phyloP scores from a whole-genome alignment of 345 rosid species.

The Pseudoturritis turrita region DNA sequence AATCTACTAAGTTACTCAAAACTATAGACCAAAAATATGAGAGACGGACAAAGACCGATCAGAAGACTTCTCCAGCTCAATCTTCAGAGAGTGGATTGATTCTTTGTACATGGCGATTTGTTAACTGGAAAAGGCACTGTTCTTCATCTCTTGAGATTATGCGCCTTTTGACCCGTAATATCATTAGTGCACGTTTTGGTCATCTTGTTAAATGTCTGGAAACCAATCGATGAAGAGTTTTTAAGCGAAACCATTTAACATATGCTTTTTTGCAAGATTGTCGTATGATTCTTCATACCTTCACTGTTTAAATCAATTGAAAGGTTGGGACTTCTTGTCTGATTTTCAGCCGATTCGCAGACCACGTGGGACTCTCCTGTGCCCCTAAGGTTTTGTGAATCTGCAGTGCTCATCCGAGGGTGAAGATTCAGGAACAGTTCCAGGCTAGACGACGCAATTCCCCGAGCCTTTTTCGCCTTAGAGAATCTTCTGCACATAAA shows the following conservation, averaged over 20 bases:
- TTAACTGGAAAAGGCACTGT: too few relatives aligned
- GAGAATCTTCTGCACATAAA: constrained; percentile 47
- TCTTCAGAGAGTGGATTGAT: too few relatives aligned
- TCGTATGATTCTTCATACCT: constrained; percentile 31
- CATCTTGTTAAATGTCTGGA: constrained; percentile 15
- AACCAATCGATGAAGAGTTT: not conserved
- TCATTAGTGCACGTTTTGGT: not conserved
- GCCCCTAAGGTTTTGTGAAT: constrained; percentile 41
- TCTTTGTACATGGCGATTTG: too few relatives aligned
- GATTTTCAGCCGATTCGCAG: constrained; percentile 40
- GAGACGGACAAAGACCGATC: too few relatives aligned
- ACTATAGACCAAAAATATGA: constrained; percentile 1
- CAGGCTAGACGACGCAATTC: constrained; percentile 42
- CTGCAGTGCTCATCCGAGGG: constrained; percentile 36
- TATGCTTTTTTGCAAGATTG: not conserved
- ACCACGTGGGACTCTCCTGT: constrained; percentile 22
- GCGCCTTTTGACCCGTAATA: too few relatives aligned
- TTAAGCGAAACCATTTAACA: not conserved
- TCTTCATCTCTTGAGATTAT: too few relatives aligned
- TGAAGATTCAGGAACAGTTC: constrained; percentile 56
- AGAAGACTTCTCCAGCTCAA: too few relatives aligned
- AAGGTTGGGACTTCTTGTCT: constrained; percentile 34
- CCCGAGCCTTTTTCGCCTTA: constrained; percentile 52
- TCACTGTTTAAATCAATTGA: constrained; percentile 57
- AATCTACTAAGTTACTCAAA: not conserved